These are phyloP conservation scores for Epichloe coenophiala DNA, from an alignment of 2,329 filamentous ascomycete species.

Conservation along the genomic window DNA sequence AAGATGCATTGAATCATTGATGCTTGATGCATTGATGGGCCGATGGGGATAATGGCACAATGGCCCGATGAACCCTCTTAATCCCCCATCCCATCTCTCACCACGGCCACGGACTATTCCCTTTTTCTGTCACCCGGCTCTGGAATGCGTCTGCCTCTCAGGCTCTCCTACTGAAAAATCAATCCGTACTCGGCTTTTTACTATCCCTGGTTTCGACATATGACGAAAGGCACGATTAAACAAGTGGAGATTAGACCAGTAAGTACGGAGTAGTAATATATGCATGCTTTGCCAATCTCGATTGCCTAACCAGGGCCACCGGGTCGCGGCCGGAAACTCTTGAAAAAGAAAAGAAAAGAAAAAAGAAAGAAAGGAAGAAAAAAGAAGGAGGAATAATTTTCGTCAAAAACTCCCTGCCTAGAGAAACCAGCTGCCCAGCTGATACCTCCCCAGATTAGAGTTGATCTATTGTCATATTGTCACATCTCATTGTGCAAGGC, in stretches of 20 bases:
- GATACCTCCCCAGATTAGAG: neutral
- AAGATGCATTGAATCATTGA: slow-evolving; percentile 2
- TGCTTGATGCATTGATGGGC: slow-evolving; percentile 4
- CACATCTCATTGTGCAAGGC: too few species aligned
- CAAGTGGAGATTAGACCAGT: too few species aligned
- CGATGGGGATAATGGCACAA: neutral
- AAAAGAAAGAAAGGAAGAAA: neutral
- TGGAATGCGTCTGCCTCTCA: neutral
- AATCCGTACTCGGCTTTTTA: neutral
- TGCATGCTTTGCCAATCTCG: neutral
- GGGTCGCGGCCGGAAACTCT: too few species aligned
- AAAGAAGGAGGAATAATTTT: neutral
- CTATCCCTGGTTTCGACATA: neutral
- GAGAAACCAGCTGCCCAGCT: too few species aligned
- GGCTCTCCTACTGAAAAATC: neutral
- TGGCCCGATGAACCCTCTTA: neutral
- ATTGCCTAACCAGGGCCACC: neutral
- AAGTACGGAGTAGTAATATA: too few species aligned
- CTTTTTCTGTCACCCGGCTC: neutral
- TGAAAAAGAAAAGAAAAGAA: too few species aligned
- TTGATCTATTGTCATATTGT: neutral
- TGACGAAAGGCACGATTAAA: neutral
- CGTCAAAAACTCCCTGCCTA: too few species aligned
- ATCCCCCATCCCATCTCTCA: neutral
- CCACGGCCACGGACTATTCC: neutral